These are phyloP conservation scores for Pascua sp. DNA, from an alignment of 1,284 basidiomycete genomes.

Conservation along the genomic window DNA sequence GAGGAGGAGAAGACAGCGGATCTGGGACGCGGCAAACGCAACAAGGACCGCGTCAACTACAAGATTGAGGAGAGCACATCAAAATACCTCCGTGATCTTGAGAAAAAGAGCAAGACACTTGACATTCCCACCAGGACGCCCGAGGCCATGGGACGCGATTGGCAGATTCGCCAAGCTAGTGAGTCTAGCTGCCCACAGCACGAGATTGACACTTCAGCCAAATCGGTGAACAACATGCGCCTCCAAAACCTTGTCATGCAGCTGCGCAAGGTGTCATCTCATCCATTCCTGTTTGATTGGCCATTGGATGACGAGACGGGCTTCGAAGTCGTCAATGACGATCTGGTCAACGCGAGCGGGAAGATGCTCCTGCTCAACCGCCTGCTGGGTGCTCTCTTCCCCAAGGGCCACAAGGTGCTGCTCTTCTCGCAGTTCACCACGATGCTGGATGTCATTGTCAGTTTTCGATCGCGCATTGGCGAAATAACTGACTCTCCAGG, in stretches of 20 bases:
- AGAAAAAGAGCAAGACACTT: constrained; percentile 42
- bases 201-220: constrained; percentile 54
- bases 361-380: constrained; percentile 97
- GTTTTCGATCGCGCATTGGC: constrained; percentile 14
- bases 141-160: constrained; percentile 58
- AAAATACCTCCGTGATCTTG: constrained; percentile 65
- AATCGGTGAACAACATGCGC: constrained; percentile 82
- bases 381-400: constrained; percentile 78
- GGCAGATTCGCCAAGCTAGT: constrained; percentile 62
- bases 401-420: constrained; percentile 79
- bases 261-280: constrained; percentile 77
- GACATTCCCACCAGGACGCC: too few relatives aligned
- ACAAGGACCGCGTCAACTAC: constrained; percentile 40
- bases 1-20: constrained; percentile 27
- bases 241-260: constrained; percentile 95
- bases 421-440: constrained; percentile 92
- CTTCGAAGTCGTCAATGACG: constrained; percentile 63
- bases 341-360: constrained; percentile 79
- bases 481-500: constrained; percentile 10
- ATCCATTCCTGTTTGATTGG: constrained; percentile 91
- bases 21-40: constrained; percentile 25
- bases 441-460: constrained; percentile 88
- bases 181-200: constrained; percentile 32
- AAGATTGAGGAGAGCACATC: constrained; percentile 63
- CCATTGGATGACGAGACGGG: constrained; percentile 65